Conservation (phyloP, 306 rosid genomes). For the Malus sieversii region DNA sequence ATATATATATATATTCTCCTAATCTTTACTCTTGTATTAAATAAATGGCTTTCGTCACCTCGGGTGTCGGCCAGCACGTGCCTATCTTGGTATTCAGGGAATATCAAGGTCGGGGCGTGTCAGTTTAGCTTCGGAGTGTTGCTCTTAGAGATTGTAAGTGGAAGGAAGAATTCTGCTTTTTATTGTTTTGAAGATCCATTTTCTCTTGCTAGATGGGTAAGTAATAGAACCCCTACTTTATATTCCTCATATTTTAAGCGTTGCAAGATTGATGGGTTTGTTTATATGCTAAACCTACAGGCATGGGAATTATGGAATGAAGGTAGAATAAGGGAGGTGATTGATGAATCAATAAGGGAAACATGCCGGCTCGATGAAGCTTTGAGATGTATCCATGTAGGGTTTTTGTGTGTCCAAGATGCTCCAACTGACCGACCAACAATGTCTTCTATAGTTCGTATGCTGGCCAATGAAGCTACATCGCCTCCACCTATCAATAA, state of each 20-base stretch:
- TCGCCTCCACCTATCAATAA: conserved; percentile 8
- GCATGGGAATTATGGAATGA: conserved; percentile 16
- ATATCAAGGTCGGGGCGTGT: too few species aligned
- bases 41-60: too few species aligned
- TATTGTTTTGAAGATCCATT: background rate
- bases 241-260: background rate
- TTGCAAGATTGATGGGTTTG: background rate
- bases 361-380: background rate
- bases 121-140: conserved; percentile 11
- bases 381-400: conserved; percentile 7
- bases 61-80: too few species aligned
- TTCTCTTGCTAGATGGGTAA: conserved; percentile 9
- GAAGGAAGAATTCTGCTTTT: conserved; percentile 1
- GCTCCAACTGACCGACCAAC: conserved; percentile 9
- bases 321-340: conserved; percentile 24
- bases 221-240: background rate
- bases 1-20: too few species aligned
- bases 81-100: too few species aligned
- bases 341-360: background rate
- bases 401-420: conserved; percentile 15
- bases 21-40: too few species aligned
- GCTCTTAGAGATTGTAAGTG: background rate
- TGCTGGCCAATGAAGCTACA: background rate
- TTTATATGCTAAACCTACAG: background rate
- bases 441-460: conserved; percentile 6